Conservation (phyloP, 1,284 basidiomycete genomes). For the Ustilago esculenta region DNA sequence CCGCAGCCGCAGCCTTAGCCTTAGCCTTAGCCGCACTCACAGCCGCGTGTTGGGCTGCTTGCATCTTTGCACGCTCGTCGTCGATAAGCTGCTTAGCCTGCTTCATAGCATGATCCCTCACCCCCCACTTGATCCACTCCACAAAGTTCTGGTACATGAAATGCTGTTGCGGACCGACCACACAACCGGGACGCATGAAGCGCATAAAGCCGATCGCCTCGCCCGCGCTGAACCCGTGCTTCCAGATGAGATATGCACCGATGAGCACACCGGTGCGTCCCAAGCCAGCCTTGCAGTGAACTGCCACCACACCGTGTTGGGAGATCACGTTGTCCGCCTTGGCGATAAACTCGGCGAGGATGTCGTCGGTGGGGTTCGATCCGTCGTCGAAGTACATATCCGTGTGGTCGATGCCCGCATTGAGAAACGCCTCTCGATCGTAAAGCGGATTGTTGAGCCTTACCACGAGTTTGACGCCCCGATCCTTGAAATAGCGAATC, state of each 20-base stretch:
- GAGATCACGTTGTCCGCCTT: slow-evolving; percentile 81
- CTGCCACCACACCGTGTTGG: slow-evolving; percentile 80
- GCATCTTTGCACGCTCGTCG: slow-evolving; percentile 26
- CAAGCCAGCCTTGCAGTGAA: slow-evolving; percentile 89
- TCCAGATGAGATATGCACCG: slow-evolving; percentile 94
- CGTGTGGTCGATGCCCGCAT: slow-evolving; percentile 86
- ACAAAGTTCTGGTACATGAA: slow-evolving; percentile 84
- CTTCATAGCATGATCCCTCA: slow-evolving; percentile 42
- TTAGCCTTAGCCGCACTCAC: neutral
- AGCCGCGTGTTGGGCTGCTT: slow-evolving; percentile 1
- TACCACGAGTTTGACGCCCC: slow-evolving; percentile 88
- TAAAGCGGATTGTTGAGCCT: slow-evolving; percentile 95
- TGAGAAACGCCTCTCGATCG: slow-evolving; percentile 82
- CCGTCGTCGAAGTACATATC: slow-evolving; percentile 94
- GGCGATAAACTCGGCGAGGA: slow-evolving; percentile 88
- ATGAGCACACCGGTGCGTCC: slow-evolving; percentile 94
- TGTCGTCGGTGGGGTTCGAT: slow-evolving; percentile 94
- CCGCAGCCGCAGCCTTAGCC: neutral
- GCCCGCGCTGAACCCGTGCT: slow-evolving; percentile 97
- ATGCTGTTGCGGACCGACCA: slow-evolving; percentile 84
- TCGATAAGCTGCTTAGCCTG: slow-evolving; percentile 27
- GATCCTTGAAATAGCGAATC: slow-evolving; percentile 87
- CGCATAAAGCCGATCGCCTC: slow-evolving; percentile 99
- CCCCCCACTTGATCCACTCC: slow-evolving; percentile 63
- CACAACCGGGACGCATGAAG: slow-evolving; percentile 92